Base-by-base conservation (phyloP, 495 filamentous ascomycete genomes). In the Penicillium simplicissimum region DNA sequence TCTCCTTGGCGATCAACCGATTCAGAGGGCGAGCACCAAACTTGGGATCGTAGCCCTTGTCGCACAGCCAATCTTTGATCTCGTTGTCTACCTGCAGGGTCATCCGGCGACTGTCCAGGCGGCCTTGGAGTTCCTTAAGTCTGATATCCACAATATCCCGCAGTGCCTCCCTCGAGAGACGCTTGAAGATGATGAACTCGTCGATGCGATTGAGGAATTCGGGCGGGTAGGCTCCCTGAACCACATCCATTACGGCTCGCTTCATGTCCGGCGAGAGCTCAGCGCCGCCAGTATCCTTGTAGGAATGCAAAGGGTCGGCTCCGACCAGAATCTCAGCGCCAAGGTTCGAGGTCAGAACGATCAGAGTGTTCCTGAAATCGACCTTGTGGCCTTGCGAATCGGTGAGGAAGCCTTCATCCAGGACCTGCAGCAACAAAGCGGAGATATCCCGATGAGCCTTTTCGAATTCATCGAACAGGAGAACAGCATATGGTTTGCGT, bases 201-300 rank as follows among this genome's bases (percentile, higher is more conserved):
- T 98, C 95, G 55, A 98, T 91, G 8, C 95, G 86, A 75, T 98
- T 98, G 55, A 98, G 82, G 80, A 98, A 98, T 71, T 98, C 94
- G 13, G 96, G 95, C 6, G 93, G 83, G 71, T 97, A 97, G 11
- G 79, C 79, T 67, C 76, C 61, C 14, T 88, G 77, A 3, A 98
- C 92, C n/a, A 96, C 86, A 71, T 96, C 88, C 85, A 98, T 90
- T 42, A 98, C 92, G 1, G 90, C 87, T 47, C 82, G 76, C 70
- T 91, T 91, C 53, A 90, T 84, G 2, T 85, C 83, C 0, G 84
- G 79, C 19, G 87, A 82, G 52, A 97, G 84, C 42, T 92, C 86
- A 37, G 84, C 82, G 36, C 83, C 79, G 6, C 75, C 70, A 2
- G 81, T 83, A 58, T 90, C 82, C 56, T 85, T 82, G 59, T 67